Conservation (phyloP, 176 grass and related monocot genomes). For the Guadua angustifolia region DNA sequence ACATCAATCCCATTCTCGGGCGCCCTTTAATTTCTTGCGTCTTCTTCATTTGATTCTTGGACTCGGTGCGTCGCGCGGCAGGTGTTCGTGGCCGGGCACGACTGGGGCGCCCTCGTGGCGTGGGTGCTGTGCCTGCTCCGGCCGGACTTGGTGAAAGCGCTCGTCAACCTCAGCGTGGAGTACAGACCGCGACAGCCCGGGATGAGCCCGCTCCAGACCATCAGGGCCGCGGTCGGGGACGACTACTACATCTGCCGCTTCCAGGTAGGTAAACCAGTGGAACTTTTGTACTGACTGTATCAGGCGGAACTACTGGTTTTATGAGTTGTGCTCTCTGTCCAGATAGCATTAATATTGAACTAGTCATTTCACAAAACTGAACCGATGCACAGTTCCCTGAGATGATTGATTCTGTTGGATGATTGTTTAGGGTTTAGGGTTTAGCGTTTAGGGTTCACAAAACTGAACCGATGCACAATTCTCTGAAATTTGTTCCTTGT, state of each 20-base stretch:
- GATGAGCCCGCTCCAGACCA: slow-evolving; percentile 49
- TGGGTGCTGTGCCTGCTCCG: slow-evolving; percentile 79
- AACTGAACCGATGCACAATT: too few species aligned
- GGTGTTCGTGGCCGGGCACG: slow-evolving; percentile 83
- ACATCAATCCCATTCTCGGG: too few species aligned
- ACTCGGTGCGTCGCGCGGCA: background rate
- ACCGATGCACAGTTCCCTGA: background rate
- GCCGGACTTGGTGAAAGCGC: slow-evolving; percentile 71
- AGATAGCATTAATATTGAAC: background rate
- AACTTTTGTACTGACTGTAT: background rate
- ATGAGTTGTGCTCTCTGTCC: slow-evolving; percentile 1
- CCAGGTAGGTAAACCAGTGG: slow-evolving; percentile 50
- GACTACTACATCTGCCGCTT: slow-evolving; percentile 76
- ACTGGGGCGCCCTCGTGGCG: slow-evolving; percentile 79
- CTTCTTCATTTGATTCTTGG: too few species aligned
- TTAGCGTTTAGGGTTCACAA: too few species aligned
- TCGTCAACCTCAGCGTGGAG: slow-evolving; percentile 70
- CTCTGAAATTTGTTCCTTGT: background rate
- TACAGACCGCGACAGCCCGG: slow-evolving; percentile 47
- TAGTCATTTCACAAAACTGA: background rate
- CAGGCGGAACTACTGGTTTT: background rate
- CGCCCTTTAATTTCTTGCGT: too few species aligned
- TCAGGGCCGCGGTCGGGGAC: slow-evolving; percentile 62
- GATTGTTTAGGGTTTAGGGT: too few species aligned
- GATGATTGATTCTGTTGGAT: background rate